Percentiles rank a stretch among this genome's conserved stretches.
Conservation (phyloP, 2,329 filamentous ascomycete species). For the Penicillium sp. region DNA sequence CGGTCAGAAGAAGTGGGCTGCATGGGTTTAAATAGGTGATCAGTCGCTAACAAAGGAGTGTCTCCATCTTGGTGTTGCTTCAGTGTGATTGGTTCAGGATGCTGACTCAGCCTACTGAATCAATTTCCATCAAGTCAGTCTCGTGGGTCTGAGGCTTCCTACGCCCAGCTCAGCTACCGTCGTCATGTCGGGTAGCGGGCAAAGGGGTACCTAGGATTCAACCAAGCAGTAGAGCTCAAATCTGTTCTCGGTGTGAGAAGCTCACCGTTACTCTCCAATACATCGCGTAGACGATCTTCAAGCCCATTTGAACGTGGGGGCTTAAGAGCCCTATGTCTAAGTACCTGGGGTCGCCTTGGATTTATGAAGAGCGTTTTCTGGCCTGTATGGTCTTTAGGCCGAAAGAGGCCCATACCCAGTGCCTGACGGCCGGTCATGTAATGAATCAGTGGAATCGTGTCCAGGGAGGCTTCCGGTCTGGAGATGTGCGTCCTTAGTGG, state of each 20-base stretch:
- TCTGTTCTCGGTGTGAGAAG: too few species aligned
- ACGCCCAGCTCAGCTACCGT: too few species aligned
- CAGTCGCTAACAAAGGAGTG: neutral
- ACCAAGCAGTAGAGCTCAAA: too few species aligned
- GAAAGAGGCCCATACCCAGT: constrained; percentile 2
- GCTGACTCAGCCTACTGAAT: too few species aligned
- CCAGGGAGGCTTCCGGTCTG: constrained; percentile 4
- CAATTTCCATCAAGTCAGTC: too few species aligned
- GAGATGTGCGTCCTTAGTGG: constrained; percentile 3
- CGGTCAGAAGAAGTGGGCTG: constrained; percentile 3
- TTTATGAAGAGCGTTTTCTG: constrained; percentile 5
- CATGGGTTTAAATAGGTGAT: constrained; percentile 5
- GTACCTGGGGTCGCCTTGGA: neutral
- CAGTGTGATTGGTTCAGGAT: too few species aligned
- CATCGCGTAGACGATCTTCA: too few species aligned
- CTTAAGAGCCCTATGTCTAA: neutral
- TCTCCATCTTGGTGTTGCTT: neutral
- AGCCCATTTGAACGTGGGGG: too few species aligned
- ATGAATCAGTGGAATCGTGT: constrained; percentile 5
- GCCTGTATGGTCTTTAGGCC: constrained; percentile 4
- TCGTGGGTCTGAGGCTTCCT: too few species aligned
- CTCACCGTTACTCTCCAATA: too few species aligned
- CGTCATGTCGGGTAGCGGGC: too few species aligned
- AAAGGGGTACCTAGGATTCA: too few species aligned
- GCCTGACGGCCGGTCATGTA: constrained; percentile 5